These are phyloP conservation scores for Ogataea trehalophila DNA, from an alignment of 805 yeast species.

Conservation along the genomic window DNA sequence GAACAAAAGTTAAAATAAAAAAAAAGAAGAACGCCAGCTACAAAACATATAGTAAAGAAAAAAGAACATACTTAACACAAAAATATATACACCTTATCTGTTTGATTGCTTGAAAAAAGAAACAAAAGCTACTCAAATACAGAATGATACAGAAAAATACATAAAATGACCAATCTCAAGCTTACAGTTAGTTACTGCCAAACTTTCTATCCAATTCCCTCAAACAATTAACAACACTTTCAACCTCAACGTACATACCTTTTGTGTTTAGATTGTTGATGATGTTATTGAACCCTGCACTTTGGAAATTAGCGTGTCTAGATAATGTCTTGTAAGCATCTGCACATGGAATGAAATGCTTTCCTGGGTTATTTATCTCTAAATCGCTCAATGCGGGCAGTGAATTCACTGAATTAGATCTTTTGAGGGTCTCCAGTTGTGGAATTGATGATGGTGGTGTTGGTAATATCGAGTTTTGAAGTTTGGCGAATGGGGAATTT, in stretches of 20 bases:
- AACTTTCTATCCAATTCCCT: slow-evolving; percentile 74
- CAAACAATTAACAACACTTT: slow-evolving; percentile 78
- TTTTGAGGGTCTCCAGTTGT: slow-evolving; percentile 9
- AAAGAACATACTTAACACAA: too few relatives aligned
- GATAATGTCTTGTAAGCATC: slow-evolving; percentile 87
- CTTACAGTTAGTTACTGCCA: slow-evolving; percentile 20
- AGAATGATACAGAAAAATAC: neutral
- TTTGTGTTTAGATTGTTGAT: slow-evolving; percentile 73
- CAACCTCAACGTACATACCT: slow-evolving; percentile 91
- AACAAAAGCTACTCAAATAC: neutral
- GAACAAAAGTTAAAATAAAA: too few relatives aligned
- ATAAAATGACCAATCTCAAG: neutral
- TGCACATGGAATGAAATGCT: slow-evolving; percentile 75
- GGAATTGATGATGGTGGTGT: slow-evolving; percentile 13
- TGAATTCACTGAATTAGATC: slow-evolving; percentile 18
- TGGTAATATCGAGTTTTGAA: slow-evolving; percentile 9
- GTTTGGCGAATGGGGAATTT: neutral
- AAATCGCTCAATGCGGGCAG: slow-evolving; percentile 25
- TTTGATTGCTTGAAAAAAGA: too few relatives aligned
- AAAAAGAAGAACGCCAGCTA: too few relatives aligned
- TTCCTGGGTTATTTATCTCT: slow-evolving; percentile 30
- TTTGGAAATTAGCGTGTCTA: slow-evolving; percentile 70
- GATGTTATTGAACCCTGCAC: slow-evolving; percentile 67
- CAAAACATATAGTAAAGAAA: too few relatives aligned
- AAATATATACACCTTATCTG: too few relatives aligned